These are phyloP conservation scores for Isabelozyma heimii DNA, from an alignment of 805 yeast genomes.

Conservation along the genomic window DNA sequence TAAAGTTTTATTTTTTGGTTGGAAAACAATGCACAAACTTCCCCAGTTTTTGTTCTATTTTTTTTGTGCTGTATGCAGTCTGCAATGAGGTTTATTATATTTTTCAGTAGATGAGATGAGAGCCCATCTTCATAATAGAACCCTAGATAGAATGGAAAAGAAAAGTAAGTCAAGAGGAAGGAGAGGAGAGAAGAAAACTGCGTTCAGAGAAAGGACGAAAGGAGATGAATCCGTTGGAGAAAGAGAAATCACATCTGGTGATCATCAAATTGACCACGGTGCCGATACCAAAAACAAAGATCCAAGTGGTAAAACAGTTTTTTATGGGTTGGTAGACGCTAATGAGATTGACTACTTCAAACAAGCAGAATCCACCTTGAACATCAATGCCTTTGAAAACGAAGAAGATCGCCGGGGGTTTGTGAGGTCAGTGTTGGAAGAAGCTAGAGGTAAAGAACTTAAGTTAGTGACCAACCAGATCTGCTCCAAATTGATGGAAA, in stretches of 20 bases:
- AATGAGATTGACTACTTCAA: constrained; percentile 88
- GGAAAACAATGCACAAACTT: neutral
- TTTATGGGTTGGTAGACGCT: constrained; percentile 84
- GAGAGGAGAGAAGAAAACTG: constrained; percentile 32
- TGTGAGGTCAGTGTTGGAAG: constrained; percentile 76
- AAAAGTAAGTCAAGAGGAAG: constrained; percentile 38
- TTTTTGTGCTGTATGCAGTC: neutral
- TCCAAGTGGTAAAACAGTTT: constrained; percentile 36
- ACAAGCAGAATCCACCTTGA: constrained; percentile 83
- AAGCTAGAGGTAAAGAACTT: constrained; percentile 83
- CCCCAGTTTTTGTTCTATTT: neutral
- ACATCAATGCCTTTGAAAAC: constrained; percentile 72
- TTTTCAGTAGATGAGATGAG: neutral
- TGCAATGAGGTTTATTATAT: neutral
- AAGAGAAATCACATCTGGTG: constrained; percentile 1
- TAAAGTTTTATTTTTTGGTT: no score
- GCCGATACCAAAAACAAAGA: constrained; percentile 5
- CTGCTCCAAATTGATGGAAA: constrained; percentile 88
- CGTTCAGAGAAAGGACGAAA: constrained; percentile 17
- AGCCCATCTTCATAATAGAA: neutral
- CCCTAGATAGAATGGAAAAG: neutral
- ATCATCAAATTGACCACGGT: constrained; percentile 3
- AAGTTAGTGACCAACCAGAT: constrained; percentile 92
- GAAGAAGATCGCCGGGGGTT: constrained; percentile 74
- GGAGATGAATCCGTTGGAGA: constrained; percentile 10